These are phyloP conservation scores for Heterobasidion irregulare DNA, from an alignment of 1,284 basidiomycete species.

Conservation along the genomic window DNA sequence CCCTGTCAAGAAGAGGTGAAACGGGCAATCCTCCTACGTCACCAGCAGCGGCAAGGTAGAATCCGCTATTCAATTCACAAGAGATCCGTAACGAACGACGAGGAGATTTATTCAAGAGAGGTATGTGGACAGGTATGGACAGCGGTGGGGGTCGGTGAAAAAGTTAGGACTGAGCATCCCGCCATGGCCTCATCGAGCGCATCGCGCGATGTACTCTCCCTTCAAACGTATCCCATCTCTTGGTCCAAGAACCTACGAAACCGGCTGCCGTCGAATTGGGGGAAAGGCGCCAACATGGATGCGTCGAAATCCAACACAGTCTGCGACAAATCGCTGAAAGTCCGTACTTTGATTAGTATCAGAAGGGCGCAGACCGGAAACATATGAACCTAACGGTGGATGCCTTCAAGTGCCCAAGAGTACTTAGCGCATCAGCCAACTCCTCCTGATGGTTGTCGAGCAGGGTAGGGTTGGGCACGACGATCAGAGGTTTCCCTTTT, in stretches of 20 bases:
- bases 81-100: no score
- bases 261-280: slow-evolving; percentile 52
- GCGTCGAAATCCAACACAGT: slow-evolving; percentile 42
- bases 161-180: no score
- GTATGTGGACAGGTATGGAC: no score
- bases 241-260: slow-evolving; percentile 64
- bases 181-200: no score
- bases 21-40: no score
- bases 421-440: slow-evolving; percentile 65
- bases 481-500: slow-evolving; percentile 67
- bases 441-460: slow-evolving; percentile 95
- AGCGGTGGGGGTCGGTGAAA: no score
- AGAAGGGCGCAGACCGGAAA: not conserved
- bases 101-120: no score
- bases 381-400: slow-evolving; percentile 48
- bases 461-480: slow-evolving; percentile 83
- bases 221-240: slow-evolving; percentile 58
- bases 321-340: slow-evolving; percentile 40
- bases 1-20: not conserved
- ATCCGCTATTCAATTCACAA: no score
- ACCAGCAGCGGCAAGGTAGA: not conserved
- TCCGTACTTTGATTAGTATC: not conserved
- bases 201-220: no score
- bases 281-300: slow-evolving; percentile 46
- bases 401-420: slow-evolving; percentile 57